Evolutionary conservation across 768 basidiomycete genomes (phyloP), one percentile per base, ranked within the genome.

Genomic region (Panaeolus papilionaceus): DNA sequence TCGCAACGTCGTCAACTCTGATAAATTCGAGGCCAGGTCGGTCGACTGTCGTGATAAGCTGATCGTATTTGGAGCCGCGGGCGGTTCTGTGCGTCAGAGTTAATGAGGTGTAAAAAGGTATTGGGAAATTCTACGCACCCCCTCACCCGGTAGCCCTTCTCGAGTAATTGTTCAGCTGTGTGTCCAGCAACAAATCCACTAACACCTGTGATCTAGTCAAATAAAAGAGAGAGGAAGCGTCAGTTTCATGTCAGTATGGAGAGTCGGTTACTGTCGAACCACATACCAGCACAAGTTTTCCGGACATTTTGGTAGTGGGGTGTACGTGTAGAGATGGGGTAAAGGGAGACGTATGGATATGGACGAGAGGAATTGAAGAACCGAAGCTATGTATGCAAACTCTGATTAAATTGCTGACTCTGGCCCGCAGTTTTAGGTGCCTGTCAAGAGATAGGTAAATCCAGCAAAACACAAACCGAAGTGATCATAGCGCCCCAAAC

Each of bases 181-280:
- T 75, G 75, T 20, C 70, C 68, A 39, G 73, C 76, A 20, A 77
- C 65, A 42, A 75, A 75, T 9, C 76, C 75, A 51, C 72, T 71
- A 33, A 73, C 72, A 39, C 76, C 76, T 33, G 76, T 76, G n/a
- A 77, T 73, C 74, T 76, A 37, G 28, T 38, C 49, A 38, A 42
- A 38, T 20, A 42, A 26, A 38, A 37, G 38, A 16, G 12, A 26
- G 14, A 38, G 49, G 38, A 14, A 28, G 33, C 11, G 6, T 12
- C 6, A 16, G 12, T 28, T 14, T 28, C 11, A 58, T 9, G 33
- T 9, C 33, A 9, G 33, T 11, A 51, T 26, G 7, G 9, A 28
- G 33, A 3, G 54, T 14, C 8, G n/a, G 7, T 28, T 4, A 14
- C 4, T 12, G 7, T 4, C 12, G 10, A 37, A 37, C 45, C 12